A percentile compares a stretch with the other conserved stretches of the same genome.
phyloP scores from a whole-genome alignment of 1,284 basidiomycete genomes.

The Ustilago crameri region DNA sequence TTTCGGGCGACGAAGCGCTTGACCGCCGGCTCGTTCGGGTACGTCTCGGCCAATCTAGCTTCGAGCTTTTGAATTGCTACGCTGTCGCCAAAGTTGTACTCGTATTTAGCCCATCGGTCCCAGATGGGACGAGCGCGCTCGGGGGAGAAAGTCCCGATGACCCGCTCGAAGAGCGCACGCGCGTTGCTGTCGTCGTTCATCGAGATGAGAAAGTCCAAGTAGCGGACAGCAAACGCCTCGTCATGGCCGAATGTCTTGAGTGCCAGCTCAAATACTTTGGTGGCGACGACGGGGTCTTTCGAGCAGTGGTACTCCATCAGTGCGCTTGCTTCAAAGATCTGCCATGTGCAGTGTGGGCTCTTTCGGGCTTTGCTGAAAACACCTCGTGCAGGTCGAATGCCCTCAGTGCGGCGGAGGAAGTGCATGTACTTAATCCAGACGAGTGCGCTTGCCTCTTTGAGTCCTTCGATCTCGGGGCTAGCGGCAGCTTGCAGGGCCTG shows the following conservation, averaged over 20 bases:
- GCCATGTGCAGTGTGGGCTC: conserved; percentile 87
- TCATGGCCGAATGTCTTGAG: conserved; percentile 85
- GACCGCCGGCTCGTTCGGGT: conserved; percentile 85
- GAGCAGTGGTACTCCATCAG: conserved; percentile 96
- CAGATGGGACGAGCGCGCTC: conserved; percentile 86
- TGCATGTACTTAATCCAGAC: conserved; percentile 89
- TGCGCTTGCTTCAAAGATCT: conserved; percentile 87
- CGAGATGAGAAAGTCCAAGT: conserved; percentile 90
- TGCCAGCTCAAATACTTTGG: conserved; percentile 94
- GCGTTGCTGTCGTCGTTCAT: conserved; percentile 97
- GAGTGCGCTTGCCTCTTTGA: conserved; percentile 71
- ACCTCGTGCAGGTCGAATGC: conserved; percentile 79
- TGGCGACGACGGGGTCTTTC: conserved; percentile 84
- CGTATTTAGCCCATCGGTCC: conserved; percentile 95
- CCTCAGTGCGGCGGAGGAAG: conserved; percentile 85
- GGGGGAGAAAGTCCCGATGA: conserved; percentile 80
- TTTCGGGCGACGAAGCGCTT: conserved; percentile 90
- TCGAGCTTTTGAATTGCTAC: conserved; percentile 88
- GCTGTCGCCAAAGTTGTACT: conserved; percentile 94
- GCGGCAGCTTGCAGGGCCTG: conserved; percentile 63
- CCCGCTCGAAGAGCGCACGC: conserved; percentile 91
- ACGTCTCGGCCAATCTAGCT: conserved; percentile 84
- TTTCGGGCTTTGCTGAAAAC: conserved; percentile 87
- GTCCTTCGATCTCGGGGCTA: conserved; percentile 70
- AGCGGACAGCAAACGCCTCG: conserved; percentile 80